Evolutionary conservation across 2,329 filamentous ascomycete species (phyloP), one percentile per base, ranked within the genome.

Genomic region (Penicillium capsulatum): DNA sequence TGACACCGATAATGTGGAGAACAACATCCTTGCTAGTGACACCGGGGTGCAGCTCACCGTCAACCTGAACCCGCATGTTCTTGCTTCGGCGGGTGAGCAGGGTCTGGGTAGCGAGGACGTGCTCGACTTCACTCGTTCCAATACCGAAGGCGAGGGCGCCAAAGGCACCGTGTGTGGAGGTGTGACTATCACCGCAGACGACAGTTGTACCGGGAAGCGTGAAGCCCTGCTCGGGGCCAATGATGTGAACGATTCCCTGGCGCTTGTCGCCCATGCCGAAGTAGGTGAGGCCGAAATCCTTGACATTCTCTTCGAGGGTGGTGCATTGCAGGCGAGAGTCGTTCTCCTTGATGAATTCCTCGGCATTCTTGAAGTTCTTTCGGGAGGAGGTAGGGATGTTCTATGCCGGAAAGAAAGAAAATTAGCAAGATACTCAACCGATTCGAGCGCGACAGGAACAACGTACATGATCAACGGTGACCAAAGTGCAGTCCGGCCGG

Each of bases 241-340:
- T 97, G 59, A 98, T 87, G 71, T 98, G 92, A 42, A 97, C 92
- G 58, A 98, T 98, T 53, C 92, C 92, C 71, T 98, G 92, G 51
- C 92, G 83, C 77, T 92, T 94, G 70, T 97, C 91, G 54, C 84
- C 86, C 49, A 98, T 82, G 47, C 92, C 92, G 63, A 98, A 98
- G 72, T 96, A 97, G 65, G 90, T 96, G 60, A 98, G 77, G 60
- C 87, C 89, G 64, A 96, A 97, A 51, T 91, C 86, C 72, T 91
- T 92, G 58, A 98, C 91, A 59, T 98, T 98, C 58, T 96, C 84
- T 73, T 98, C 92, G 48, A 98, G 81, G 28, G 92, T 97, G 59
- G 90, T 81, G 68, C 90, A 96, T 77, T 98, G 92, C 51, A 86
- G 78, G 60, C 90, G 81, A 45, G 90, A 96, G 67, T 97, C 92